Evolutionary conservation across 164 flowering plant species (phyloP), one percentile per base, ranked within the genome.

Genomic region (Magnolia kwangsiensis): DNA sequence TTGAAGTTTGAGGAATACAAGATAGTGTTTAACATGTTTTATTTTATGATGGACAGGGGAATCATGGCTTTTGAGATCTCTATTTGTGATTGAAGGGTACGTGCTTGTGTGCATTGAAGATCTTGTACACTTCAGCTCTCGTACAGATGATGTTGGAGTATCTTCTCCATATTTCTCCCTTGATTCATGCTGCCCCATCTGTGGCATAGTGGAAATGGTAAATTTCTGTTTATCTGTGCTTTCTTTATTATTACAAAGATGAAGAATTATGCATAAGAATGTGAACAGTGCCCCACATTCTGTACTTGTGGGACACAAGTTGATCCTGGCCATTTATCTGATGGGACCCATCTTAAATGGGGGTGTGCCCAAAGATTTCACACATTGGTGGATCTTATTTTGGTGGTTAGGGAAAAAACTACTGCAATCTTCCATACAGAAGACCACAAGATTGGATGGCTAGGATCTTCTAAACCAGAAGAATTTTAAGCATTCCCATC

Each of bases 141-240:
- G 78, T 58, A 69, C 80, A 7, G 23, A 74, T 70, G 70, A 67
- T 67, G 75, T 75, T 74, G 77, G 73, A 67, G 80, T 77, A 59
- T 76, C 81, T 14, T 72, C 86, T 59, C 77, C 87, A 18, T 91
- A 90, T 79, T 90, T 85, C 71, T 75, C 79, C 8, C 86, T 88
- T 55, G 90, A 89, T 76, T 85, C 83, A 23, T 86, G 89, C 80
- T 90, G 93, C 84, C 83, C 86, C 78, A 87, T 89, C 69, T 20
- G 76, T 73, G 83, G 82, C 79, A 82, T 91, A 20, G 74, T 83
- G 63, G 93, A 93, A 78, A 78, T 91, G 94, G 97, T 93, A 91
- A 84, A 64, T 51, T 78, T 71, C 23, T 70, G 3, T 74, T 65
- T 66, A 16, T n/a, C 37, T 16, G 19, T 29, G 20, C 13, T 14